Conservation (phyloP, 176 grass and related monocot species). For the Bolboschoenus planiculmis region DNA sequence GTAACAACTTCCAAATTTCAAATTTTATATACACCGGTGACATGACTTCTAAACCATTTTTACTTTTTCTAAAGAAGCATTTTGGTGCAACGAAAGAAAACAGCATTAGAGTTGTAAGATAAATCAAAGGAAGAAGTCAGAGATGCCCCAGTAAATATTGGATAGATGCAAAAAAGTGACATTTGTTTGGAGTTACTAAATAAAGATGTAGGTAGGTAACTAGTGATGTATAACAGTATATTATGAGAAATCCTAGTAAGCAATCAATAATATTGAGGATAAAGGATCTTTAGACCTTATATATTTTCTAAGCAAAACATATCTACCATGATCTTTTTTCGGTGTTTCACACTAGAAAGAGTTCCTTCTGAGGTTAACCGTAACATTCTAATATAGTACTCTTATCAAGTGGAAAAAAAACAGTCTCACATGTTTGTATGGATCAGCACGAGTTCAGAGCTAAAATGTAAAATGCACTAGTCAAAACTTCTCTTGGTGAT, state of each 20-base stretch:
- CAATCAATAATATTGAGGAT: not conserved
- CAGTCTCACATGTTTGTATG: not conserved
- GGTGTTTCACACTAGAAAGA: not conserved
- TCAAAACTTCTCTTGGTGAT: not conserved
- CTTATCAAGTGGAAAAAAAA: not conserved
- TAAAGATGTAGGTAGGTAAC: no score
- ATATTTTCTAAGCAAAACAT: not conserved
- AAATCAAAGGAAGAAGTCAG: not conserved
- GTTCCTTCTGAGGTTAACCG: not conserved
- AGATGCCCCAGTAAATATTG: not conserved
- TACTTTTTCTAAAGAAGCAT: not conserved
- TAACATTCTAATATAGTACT: not conserved
- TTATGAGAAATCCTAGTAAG: not conserved
- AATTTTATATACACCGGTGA: not conserved
- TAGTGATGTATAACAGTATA: not conserved
- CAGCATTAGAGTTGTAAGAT: not conserved
- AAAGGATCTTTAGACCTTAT: not conserved
- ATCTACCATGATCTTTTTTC: not conserved
- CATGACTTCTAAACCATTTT: not conserved
- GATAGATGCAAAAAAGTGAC: not conserved
- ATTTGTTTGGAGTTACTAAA: no score
- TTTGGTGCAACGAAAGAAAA: not conserved
- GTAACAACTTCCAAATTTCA: not conserved
- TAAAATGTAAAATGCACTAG: not conserved
- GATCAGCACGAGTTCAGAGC: not conserved